Conservation (phyloP, 2,329 filamentous ascomycete species). For the Fusarium virguliforme region DNA sequence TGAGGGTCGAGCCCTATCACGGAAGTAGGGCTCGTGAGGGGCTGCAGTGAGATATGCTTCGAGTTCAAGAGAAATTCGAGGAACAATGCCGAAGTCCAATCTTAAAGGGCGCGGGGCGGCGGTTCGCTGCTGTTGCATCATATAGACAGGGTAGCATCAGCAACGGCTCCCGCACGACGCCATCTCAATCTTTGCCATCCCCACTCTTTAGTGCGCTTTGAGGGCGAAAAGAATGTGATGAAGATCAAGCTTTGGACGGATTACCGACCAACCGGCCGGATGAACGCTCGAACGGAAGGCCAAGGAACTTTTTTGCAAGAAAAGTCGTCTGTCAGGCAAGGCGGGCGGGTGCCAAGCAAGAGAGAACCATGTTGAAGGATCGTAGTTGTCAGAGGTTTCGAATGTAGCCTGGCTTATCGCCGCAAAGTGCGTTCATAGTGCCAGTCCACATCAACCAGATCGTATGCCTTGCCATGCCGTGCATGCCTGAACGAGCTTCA, state of each 20-base stretch:
- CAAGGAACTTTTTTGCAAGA: slow-evolving; percentile 22
- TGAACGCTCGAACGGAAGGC: slow-evolving; percentile 35
- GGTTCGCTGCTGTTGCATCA: slow-evolving; percentile 40
- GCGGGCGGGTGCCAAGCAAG: slow-evolving; percentile 11
- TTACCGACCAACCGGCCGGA: slow-evolving; percentile 39
- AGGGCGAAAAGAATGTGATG: slow-evolving; percentile 7
- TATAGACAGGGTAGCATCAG: slow-evolving; percentile 37
- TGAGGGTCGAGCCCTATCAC: slow-evolving; percentile 41
- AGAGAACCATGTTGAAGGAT: neutral
- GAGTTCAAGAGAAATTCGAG: slow-evolving; percentile 23
- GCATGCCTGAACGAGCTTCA: slow-evolving; percentile 27
- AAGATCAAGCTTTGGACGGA: slow-evolving; percentile 13
- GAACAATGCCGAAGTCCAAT: slow-evolving; percentile 34
- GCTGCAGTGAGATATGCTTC: slow-evolving; percentile 31
- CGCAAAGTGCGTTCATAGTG: slow-evolving; percentile 3
- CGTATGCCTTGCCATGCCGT: slow-evolving; percentile 23
- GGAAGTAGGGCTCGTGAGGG: slow-evolving; percentile 31
- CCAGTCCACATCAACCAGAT: slow-evolving; percentile 21
- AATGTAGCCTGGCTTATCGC: neutral
- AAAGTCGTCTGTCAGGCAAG: slow-evolving; percentile 6
- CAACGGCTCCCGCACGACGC: slow-evolving; percentile 42
- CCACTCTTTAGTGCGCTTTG: slow-evolving; percentile 20
- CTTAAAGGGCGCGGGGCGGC: slow-evolving; percentile 33
- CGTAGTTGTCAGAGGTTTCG: neutral
- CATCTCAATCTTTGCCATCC: slow-evolving; percentile 36